Evolutionary conservation across 2,329 filamentous ascomycete genomes (phyloP), one percentile per base, ranked within the genome.

Genomic region (Aspergillus sp.): DNA sequence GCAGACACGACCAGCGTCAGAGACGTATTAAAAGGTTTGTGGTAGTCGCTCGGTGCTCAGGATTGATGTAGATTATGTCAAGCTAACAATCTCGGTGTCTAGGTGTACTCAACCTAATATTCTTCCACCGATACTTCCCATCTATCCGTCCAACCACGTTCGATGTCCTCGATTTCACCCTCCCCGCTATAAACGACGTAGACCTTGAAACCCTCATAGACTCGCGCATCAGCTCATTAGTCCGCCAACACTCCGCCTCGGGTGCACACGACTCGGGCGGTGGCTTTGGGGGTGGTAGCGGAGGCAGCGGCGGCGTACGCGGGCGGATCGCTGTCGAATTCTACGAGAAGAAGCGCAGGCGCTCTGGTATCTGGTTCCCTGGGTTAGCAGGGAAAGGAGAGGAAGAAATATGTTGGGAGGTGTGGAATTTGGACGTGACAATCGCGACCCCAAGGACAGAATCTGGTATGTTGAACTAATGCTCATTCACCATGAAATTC

Each of bases 91-190:
- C 34, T 36, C 15, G 34, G 12, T 36, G 8, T 43, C 41, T 68
- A 96, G 93, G 90, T 62, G 90, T 97, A 73, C 84, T 98, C 49
- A 93, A 97, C 75, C 96, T 93, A 50, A 97, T 98, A 74, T 99
- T 98, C 85, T 98, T 98, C 83, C 93, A 97, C 80, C 89, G 95
- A 70, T 96, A 93, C 84, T 97, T 98, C 81, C 91, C 91, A 56
- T 88, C 91, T 57, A 84, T 97, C 66, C 81, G 85, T 42, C 93
- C 95, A 5, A 85, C 86, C 62, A 92, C 91, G 62, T 88, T 91
- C 77, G 93, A 97, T 71, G 87, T 97, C 62, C 87, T 97, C 64
- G 93, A 96, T 76, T 84, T 96, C 60, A 93, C 91, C 34, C 85
- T 98, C 26, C 93, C 95, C 51, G 90, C 90, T 68, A 89, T 98